Conservation (phyloP, 768 basidiomycete species). For the Tulasnella calospora region DNA sequence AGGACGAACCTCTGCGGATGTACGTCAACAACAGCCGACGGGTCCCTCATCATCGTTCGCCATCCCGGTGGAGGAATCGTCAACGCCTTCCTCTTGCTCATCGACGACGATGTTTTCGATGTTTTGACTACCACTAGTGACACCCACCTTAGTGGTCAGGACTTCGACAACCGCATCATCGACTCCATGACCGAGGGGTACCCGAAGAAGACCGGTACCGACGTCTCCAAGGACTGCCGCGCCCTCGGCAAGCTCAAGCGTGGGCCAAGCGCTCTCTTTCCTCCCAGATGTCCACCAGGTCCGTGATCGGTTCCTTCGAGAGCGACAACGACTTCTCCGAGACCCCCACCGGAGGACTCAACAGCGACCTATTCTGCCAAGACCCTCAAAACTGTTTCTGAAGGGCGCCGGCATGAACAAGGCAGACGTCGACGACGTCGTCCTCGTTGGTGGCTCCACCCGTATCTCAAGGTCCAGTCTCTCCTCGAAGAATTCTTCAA, state of each 20-base stretch:
- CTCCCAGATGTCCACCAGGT: too few relatives aligned
- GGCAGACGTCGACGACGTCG: conserved; percentile 90
- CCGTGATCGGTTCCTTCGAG: too few relatives aligned
- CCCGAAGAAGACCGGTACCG: too few relatives aligned
- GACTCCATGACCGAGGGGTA: too few relatives aligned
- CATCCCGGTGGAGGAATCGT: conserved; percentile 98
- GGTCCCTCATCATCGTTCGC: conserved; percentile 94
- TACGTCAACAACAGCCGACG: too few relatives aligned
- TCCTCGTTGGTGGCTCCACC: conserved; percentile 94
- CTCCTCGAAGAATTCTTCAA: conserved; percentile 96
- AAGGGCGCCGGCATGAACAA: conserved; percentile 98
- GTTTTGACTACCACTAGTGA: conserved; percentile 84
- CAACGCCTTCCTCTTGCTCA: conserved; percentile 93
- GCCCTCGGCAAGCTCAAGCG: too few relatives aligned
- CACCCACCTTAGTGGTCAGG: too few relatives aligned
- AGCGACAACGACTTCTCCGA: too few relatives aligned
- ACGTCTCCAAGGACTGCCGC: too few relatives aligned
- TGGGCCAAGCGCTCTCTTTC: too few relatives aligned
- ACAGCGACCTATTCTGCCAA: conserved; percentile 99
- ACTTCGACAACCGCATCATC: too few relatives aligned
- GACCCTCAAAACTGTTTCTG: conserved; percentile 98
- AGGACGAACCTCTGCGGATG: too few relatives aligned
- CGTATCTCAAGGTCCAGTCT: conserved; percentile 99
- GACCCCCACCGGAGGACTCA: conserved; percentile 94
- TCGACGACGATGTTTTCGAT: conserved; percentile 90